Percentiles rank a stretch among this genome's conserved stretches.
Conservation (phyloP, 352 stramenopile species). For the Pseudoperonospora humuli region DNA sequence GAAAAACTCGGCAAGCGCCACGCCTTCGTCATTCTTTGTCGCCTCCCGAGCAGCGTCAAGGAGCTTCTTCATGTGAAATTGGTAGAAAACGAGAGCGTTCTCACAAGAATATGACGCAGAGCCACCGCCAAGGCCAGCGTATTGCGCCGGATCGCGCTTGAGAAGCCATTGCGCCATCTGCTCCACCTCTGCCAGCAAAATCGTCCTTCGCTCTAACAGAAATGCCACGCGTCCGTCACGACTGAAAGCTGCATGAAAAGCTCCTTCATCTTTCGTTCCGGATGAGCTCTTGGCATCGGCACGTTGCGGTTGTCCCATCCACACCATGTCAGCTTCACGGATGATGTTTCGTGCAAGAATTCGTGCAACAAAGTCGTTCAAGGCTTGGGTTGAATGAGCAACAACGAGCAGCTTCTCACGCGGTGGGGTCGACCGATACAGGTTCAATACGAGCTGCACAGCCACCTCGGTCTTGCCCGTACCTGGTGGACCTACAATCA, state of each 20-base stretch:
- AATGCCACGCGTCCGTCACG: constrained; percentile 88
- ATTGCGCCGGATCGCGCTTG: constrained; percentile 21
- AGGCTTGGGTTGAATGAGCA: constrained; percentile 91
- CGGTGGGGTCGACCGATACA: constrained; percentile 78
- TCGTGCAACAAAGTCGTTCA: constrained; percentile 95
- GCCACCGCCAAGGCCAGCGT: constrained; percentile 43
- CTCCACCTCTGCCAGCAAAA: constrained; percentile 90
- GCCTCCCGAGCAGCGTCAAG: constrained; percentile 39
- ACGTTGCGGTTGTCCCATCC: constrained; percentile 59
- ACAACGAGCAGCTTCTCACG: constrained; percentile 91
- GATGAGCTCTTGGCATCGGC: constrained; percentile 1
- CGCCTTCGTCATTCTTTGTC: constrained; percentile 15
- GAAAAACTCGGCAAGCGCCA: constrained; percentile 34
- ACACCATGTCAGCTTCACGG: constrained; percentile 82
- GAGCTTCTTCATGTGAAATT: constrained; percentile 80
- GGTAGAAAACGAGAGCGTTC: constrained; percentile 93
- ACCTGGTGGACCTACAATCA: constrained; percentile 90
- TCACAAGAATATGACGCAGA: constrained; percentile 93
- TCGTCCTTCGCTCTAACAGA: constrained; percentile 47
- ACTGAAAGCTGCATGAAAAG: constrained; percentile 91
- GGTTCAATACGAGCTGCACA: constrained; percentile 90
- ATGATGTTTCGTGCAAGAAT: constrained; percentile 82
- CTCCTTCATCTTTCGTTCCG: constrained; percentile 44
- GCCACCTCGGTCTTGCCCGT: constrained; percentile 94
- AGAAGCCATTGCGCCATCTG: constrained; percentile 88